Evolutionary conservation across 352 stramenopile genomes (phyloP), one percentile per base, ranked within the genome.

Genomic region (Phytophthora kernoviae): DNA sequence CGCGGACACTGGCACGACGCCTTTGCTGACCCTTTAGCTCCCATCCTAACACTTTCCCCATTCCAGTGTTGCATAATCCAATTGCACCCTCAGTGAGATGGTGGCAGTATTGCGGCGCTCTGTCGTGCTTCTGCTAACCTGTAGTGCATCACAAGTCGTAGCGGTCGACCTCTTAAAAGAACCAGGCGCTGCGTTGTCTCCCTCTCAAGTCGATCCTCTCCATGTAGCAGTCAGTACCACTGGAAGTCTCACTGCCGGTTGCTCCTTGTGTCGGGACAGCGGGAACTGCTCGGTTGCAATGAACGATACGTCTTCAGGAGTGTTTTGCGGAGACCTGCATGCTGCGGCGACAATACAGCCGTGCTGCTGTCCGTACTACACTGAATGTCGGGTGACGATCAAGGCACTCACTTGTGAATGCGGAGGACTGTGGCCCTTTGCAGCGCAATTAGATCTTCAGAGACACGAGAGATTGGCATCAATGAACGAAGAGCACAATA

Each of bases 291-390:
- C 83, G 5, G 42, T 77, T 6, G 83, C 83, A 2, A 73, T 88
- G 54, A 68, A 73, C 20, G 82, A 87, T 39, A 53, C 48, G 37
- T 60, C 54, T 8, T 75, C 65, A 4, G 83, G 83, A 27, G 83
- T 89, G 26, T 92, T 87, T 62, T 92, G 83, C 33, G 83, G 83
- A 36, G 79, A 90, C 27, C 63, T 92, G 27, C 61, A 75, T 27
- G 50, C 58, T 57, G 68, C 73, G 21, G 54, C 71, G 20, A 56
- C 39, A 18, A 50, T 30, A 1, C 62, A 70, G 21, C 73, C 83
- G 46, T 92, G 83, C 60, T 92, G 83, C 67, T 92, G 80, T 58
- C 42, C 70, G 54, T 90, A 78, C 64, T 81, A 70, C 43, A 88
- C 81, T 44, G 77, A 88, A 49, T 92, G 83, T 40, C 76, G 75